phyloP scores from a whole-genome alignment of 1,284 basidiomycete genomes.

The Cystobasidium sp. region DNA sequence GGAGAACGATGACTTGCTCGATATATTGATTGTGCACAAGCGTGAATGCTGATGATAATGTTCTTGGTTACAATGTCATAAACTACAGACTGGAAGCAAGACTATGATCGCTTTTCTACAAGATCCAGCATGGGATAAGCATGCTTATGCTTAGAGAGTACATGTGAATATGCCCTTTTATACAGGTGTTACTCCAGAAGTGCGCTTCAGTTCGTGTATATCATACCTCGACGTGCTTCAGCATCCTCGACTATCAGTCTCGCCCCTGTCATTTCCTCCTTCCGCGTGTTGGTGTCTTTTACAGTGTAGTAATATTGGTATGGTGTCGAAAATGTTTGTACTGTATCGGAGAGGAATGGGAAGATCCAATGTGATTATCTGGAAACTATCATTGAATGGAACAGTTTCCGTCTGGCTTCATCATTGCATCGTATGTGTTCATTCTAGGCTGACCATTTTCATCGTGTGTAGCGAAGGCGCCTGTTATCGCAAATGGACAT shows the following conservation, averaged over 20 bases:
- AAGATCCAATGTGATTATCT: background rate
- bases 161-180: background rate
- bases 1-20: constrained; percentile 50
- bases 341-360: no score
- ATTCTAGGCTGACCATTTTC: constrained; percentile 21
- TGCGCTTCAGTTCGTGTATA: no score
- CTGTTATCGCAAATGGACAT: background rate
- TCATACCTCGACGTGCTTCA: no score
- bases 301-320: no score
- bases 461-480: constrained; percentile 31
- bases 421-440: constrained; percentile 34
- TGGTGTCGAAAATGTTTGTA: no score
- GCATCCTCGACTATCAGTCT: no score
- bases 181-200: background rate
- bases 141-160: constrained; percentile 43
- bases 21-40: background rate
- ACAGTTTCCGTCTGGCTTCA: constrained; percentile 32
- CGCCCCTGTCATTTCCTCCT: no score
- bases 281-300: no score
- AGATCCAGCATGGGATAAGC: constrained; percentile 56
- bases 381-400: constrained; percentile 10
- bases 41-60: constrained; percentile 2
- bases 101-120: constrained; percentile 96
- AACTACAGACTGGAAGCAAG: constrained; percentile 85
- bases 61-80: background rate